phyloP scores from a whole-genome alignment of 805 yeast genomes.

The Myxozyma neotropica region DNA sequence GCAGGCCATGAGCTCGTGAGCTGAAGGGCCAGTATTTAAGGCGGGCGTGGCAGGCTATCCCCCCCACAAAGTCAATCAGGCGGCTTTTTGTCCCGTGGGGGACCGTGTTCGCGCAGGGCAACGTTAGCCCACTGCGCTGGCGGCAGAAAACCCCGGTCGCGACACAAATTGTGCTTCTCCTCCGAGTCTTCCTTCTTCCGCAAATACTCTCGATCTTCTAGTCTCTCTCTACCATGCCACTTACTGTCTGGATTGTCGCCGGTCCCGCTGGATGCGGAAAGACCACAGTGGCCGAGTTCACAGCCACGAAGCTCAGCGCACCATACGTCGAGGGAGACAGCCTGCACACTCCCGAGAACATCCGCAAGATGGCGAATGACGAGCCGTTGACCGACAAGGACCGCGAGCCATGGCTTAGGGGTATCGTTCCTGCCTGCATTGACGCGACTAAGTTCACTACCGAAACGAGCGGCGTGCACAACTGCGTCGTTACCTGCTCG shows the following conservation, averaged over 20 bases:
- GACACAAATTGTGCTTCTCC: too few relatives aligned
- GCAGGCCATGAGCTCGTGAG: too few relatives aligned
- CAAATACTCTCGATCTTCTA: background rate
- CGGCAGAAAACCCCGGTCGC: too few relatives aligned
- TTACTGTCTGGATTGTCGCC: slow-evolving; percentile 53
- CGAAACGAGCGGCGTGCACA: slow-evolving; percentile 19
- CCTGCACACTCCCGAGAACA: slow-evolving; percentile 48
- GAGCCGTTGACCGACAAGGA: slow-evolving; percentile 86
- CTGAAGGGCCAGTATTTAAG: too few relatives aligned
- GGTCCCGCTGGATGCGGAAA: slow-evolving; percentile 98
- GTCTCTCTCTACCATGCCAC: background rate
- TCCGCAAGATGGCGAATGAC: slow-evolving; percentile 81
- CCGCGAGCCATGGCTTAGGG: slow-evolving; percentile 84
- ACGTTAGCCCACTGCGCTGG: too few relatives aligned
- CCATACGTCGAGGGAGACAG: slow-evolving; percentile 84
- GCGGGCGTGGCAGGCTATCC: too few relatives aligned
- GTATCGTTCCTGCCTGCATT: slow-evolving; percentile 45
- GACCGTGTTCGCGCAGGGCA: too few relatives aligned
- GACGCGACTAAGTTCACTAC: slow-evolving; percentile 42
- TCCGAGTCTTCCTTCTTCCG: background rate
- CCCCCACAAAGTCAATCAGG: too few relatives aligned
- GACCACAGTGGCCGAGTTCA: slow-evolving; percentile 65
- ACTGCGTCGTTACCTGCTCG: slow-evolving; percentile 76
- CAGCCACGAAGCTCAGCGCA: slow-evolving; percentile 52
- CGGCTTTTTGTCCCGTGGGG: too few relatives aligned